A percentile compares a stretch with the other conserved stretches of the same genome.
Evolutionary conservation across 345 rosid species (phyloP).

Genomic region (Eucalyptus dawsonii): DNA sequence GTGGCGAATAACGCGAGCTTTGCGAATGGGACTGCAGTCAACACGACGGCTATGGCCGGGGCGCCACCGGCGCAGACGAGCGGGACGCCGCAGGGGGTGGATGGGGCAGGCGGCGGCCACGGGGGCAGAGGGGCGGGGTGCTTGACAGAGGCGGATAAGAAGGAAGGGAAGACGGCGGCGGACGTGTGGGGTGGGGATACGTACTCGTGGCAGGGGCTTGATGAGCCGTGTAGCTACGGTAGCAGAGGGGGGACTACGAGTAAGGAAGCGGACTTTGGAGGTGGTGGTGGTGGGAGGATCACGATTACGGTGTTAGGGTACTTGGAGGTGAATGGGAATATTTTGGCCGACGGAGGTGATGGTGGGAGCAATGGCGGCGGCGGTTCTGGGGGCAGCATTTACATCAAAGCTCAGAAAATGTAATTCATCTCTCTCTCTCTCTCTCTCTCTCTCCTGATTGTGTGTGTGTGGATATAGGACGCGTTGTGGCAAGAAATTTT

Average conservation of each 20-base stretch:
- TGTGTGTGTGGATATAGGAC: neutral
- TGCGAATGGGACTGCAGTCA: slow-evolving; percentile 45
- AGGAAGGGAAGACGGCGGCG: slow-evolving; percentile 61
- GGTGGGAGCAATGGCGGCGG: slow-evolving; percentile 93
- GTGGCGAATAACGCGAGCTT: slow-evolving; percentile 62
- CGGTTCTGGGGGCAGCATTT: slow-evolving; percentile 93
- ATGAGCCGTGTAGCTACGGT: slow-evolving; percentile 71
- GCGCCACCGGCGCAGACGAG: slow-evolving; percentile 88
- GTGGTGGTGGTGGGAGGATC: slow-evolving; percentile 86
- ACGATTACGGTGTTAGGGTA: slow-evolving; percentile 30
- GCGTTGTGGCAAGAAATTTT: neutral
- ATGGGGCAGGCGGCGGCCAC: slow-evolving; percentile 96
- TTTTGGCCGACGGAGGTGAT: slow-evolving; percentile 80
- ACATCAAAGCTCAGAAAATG: slow-evolving; percentile 66
- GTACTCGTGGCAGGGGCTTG: slow-evolving; percentile 82
- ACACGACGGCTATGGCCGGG: slow-evolving; percentile 83
- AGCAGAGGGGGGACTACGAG: slow-evolving; percentile 88
- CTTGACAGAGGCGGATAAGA: slow-evolving; percentile 54
- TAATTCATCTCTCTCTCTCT: slow-evolving; percentile 22
- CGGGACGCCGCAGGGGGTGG: slow-evolving; percentile 83
- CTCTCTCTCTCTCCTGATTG: neutral
- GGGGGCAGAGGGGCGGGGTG: slow-evolving; percentile 89
- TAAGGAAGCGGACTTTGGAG: slow-evolving; percentile 76
- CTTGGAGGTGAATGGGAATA: slow-evolving; percentile 51
- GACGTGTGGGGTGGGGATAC: slow-evolving; percentile 99